Percentiles rank a stretch among this genome's conserved stretches.
These are phyloP conservation scores for Eutrema salsugineum DNA, from an alignment of 441 rosid genomes.

Conservation along the genomic window DNA sequence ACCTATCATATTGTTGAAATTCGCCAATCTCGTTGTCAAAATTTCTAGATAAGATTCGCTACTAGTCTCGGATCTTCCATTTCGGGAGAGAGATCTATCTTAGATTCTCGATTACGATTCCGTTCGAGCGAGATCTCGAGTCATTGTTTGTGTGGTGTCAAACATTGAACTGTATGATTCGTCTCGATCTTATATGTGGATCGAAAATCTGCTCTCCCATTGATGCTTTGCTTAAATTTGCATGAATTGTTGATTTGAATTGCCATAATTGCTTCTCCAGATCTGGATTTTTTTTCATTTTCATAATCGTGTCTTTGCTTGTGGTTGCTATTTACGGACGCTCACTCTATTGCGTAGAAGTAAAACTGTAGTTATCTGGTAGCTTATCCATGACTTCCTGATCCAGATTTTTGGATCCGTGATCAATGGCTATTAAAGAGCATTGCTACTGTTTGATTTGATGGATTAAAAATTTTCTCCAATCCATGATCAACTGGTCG, in stretches of 20 bases:
- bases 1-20: not conserved
- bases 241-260: slow-evolving; percentile 8
- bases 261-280: not conserved
- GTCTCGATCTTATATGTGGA: slow-evolving; percentile 1
- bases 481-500: not conserved
- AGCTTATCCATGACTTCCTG: not conserved
- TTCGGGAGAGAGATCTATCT: slow-evolving; percentile 18
- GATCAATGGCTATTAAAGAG: not conserved
- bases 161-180: slow-evolving; percentile 11
- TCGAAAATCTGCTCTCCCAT: not conserved
- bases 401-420: slow-evolving; percentile 6
- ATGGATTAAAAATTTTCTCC: not conserved
- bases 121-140: not conserved
- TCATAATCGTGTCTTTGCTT: not conserved
- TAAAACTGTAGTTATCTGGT: not conserved
- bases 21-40: not conserved
- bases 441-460: not conserved
- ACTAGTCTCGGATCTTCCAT: slow-evolving; percentile 12
- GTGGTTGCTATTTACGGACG: not conserved
- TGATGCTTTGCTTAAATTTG: not conserved
- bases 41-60: slow-evolving; percentile 3
- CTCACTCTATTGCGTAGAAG: slow-evolving; percentile 1
- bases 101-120: not conserved
- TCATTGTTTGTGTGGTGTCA: not conserved
- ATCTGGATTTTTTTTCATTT: slow-evolving; percentile 2